A percentile compares a stretch with the other conserved stretches of the same genome.
These are phyloP conservation scores for Paragyromitra xinjiangensis DNA, from an alignment of 495 filamentous ascomycete species.

Conservation along the genomic window DNA sequence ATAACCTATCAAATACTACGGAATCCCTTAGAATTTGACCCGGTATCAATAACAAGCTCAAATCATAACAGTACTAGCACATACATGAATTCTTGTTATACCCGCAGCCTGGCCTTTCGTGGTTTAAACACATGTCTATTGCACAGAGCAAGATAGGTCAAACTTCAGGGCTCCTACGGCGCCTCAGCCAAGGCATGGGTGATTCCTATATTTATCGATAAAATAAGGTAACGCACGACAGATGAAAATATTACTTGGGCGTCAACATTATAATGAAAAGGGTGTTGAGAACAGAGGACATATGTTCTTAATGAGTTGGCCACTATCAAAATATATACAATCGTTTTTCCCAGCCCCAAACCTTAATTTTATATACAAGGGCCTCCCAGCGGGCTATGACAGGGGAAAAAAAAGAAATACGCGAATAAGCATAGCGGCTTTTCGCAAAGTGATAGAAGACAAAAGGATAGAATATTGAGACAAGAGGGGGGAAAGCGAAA, in stretches of 20 bases:
- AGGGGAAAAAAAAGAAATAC: neutral
- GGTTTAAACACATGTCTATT: no score
- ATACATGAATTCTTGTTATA: no score
- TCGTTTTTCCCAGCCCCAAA: neutral
- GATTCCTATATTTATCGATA: neutral
- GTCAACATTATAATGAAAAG: neutral
- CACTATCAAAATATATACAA: conserved; percentile 18
- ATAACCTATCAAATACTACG: no score
- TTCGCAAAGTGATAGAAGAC: conserved; percentile 15
- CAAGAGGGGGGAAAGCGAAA: neutral
- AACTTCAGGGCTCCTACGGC: no score
- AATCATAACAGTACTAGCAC: no score
- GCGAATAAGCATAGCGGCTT: neutral
- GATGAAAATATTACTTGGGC: neutral
- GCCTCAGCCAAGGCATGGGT: neutral
- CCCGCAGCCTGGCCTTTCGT: no score
- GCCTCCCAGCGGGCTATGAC: neutral
- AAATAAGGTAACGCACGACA: neutral
- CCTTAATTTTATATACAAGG: conserved; percentile 24
- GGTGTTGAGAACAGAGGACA: conserved; percentile 6
- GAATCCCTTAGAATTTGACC: no score
- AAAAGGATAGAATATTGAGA: neutral
- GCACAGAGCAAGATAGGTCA: no score
- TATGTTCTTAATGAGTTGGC: conserved; percentile 3
- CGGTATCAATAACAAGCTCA: no score